phyloP scores from a whole-genome alignment of 2,329 filamentous ascomycete genomes.

The Immersiporthe knoxdaviesiana region DNA sequence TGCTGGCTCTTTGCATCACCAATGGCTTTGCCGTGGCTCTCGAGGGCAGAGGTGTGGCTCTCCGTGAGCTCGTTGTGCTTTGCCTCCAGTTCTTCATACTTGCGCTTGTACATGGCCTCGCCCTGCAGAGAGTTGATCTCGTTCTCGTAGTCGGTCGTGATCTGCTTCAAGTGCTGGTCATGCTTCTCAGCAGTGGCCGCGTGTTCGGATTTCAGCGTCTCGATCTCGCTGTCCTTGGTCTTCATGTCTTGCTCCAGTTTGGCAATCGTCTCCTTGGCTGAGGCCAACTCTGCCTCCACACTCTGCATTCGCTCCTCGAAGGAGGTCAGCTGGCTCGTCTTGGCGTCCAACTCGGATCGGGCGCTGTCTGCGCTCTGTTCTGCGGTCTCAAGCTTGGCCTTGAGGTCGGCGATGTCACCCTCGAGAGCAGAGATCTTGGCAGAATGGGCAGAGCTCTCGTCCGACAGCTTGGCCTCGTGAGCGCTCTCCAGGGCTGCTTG shows the following conservation, averaged over 20 bases:
- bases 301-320: conserved; percentile 46
- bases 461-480: conserved; percentile 49
- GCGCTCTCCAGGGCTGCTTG: conserved; percentile 50
- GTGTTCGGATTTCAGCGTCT: conserved; percentile 55
- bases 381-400: conserved; percentile 50
- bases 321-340: conserved; percentile 44
- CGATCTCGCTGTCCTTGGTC: conserved; percentile 53
- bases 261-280: conserved; percentile 51
- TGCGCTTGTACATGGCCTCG: conserved; percentile 66
- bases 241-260: conserved; percentile 52
- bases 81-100: conserved; percentile 62
- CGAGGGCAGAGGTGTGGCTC: conserved; percentile 40
- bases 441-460: conserved; percentile 48
- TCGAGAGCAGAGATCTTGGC: conserved; percentile 56
- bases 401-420: conserved; percentile 55
- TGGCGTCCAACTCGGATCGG: conserved; percentile 49
- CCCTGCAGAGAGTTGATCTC: conserved; percentile 67
- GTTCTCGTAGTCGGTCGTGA: conserved; percentile 65
- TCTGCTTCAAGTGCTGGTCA: conserved; percentile 59
- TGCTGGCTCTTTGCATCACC: conserved; percentile 49
- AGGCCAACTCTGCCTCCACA: conserved; percentile 51
- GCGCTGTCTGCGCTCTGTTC: conserved; percentile 49
- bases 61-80: conserved; percentile 56
- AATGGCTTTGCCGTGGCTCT: conserved; percentile 47
- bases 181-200: conserved; percentile 51